Conservation (phyloP, 2,329 filamentous ascomycete species). For the Paraphoma sp. region DNA sequence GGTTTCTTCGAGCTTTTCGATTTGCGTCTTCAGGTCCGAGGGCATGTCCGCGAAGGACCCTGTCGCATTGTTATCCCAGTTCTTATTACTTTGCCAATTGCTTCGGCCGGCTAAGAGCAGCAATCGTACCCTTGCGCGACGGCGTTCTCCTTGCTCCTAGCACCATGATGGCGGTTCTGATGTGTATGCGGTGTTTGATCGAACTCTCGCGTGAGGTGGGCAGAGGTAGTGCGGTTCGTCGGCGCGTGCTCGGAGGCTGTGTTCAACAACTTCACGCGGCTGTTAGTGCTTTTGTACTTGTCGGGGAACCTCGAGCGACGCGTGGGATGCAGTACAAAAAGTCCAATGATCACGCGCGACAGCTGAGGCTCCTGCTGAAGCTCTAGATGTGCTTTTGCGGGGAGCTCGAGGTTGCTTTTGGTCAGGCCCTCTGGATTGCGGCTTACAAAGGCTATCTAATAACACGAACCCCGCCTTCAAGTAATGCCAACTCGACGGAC, state of each 20-base stretch:
- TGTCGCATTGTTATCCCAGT: slow-evolving; percentile 48
- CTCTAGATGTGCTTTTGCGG: slow-evolving; percentile 16
- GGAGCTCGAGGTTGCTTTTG: slow-evolving; percentile 25
- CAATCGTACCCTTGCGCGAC: slow-evolving; percentile 74
- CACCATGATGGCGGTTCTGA: slow-evolving; percentile 61
- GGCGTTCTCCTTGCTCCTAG: slow-evolving; percentile 69
- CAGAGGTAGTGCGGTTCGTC: background rate
- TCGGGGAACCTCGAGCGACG: slow-evolving; percentile 5
- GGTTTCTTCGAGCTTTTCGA: slow-evolving; percentile 80
- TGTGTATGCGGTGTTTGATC: slow-evolving; percentile 1
- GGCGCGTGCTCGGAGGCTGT: background rate
- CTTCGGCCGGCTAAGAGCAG: background rate
- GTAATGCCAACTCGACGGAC: slow-evolving; percentile 10
- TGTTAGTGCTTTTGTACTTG: slow-evolving; percentile 9
- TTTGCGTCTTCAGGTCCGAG: slow-evolving; percentile 80
- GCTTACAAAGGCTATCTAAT: slow-evolving; percentile 26
- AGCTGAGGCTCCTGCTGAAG: slow-evolving; percentile 6
- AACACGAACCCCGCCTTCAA: slow-evolving; percentile 13
- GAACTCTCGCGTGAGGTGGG: background rate
- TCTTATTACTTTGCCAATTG: slow-evolving; percentile 8
- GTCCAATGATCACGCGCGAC: slow-evolving; percentile 12
- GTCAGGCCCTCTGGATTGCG: slow-evolving; percentile 5
- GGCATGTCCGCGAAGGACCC: slow-evolving; percentile 92
- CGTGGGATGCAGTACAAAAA: slow-evolving; percentile 6
- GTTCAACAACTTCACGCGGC: background rate